Evolutionary conservation across 2,329 filamentous ascomycete species (phyloP).

Genomic region (Aspergillus thermomutatus): DNA sequence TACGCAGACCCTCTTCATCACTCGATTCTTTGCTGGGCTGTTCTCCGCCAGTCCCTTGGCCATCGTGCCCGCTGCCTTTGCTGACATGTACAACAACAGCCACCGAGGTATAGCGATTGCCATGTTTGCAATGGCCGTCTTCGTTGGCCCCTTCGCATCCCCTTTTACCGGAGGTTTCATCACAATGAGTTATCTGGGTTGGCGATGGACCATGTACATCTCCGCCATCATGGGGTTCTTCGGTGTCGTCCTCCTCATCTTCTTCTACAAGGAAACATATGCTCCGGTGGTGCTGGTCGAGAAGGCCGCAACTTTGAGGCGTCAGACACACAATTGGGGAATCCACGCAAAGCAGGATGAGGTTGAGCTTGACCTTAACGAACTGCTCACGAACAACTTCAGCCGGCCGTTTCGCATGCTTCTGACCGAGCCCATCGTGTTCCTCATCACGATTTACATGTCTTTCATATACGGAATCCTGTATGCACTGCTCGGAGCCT

Average conservation of each 20-base stretch:
- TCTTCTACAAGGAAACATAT: constrained; percentile 54
- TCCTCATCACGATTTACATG: constrained; percentile 28
- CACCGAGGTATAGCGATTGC: constrained; percentile 42
- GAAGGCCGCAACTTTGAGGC: constrained; percentile 47
- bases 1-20: constrained; percentile 41
- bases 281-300: constrained; percentile 38
- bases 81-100: constrained; percentile 50
- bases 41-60: constrained; percentile 43
- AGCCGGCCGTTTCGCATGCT: constrained; percentile 41
- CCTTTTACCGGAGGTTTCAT: constrained; percentile 53
- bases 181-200: constrained; percentile 45
- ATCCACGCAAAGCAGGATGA: constrained; percentile 55
- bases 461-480: constrained; percentile 30
- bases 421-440: constrained; percentile 40
- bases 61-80: constrained; percentile 42
- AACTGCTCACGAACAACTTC: constrained; percentile 48
- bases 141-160: constrained; percentile 47
- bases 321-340: constrained; percentile 56
- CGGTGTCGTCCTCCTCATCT: constrained; percentile 32
- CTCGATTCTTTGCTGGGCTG: constrained; percentile 46
- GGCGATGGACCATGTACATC: constrained; percentile 53
- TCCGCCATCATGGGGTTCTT: constrained; percentile 52
- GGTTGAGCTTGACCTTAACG: constrained; percentile 48
- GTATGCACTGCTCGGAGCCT: constrained; percentile 28
- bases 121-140: constrained; percentile 49